Base-by-base conservation (phyloP, 2,329 filamentous ascomycete species). In the Trichoderma hamatum region DNA sequence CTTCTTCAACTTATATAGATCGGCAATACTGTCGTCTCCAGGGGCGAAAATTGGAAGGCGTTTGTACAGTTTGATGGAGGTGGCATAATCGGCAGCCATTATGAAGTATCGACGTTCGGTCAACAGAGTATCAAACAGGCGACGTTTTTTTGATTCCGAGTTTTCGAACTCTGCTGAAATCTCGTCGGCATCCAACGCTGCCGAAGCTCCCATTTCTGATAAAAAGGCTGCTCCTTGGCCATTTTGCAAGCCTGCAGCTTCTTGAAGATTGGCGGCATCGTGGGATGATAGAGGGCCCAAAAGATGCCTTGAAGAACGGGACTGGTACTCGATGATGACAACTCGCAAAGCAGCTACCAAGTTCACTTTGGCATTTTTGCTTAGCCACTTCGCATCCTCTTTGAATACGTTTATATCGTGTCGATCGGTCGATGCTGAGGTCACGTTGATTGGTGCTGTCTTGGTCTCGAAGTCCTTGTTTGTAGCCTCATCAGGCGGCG, bases 381-480 rank as follows among this genome's bases (percentile, higher is more conserved):
- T 94, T 71, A 99, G 83, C 94, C 94, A 98, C 73, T 91, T 78
- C 39, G 93, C 88, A 82, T 98, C 94, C 58, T 88, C 87, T 81
- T 97, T 97, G 78, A 98, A 88, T 75, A 91, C 83, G 49, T 91
- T 89, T 73, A 97, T 84, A 75, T 94, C 88, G 77, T 91, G 92
- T 68, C 87, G 87, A 51, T 87, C 86, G 74, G 87, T 88, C 14
- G 87, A 83, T 5, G 87, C 87, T 21, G 91, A 89, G 1, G 92
- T 88, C 60, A 94, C 88, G 77, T 97, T 91, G 71, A 97, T 96
- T 5, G 94, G 92, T 26, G 94, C 92, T 0, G 92, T 97, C 79
- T 90, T 94, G 24, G 92, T 92, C 70, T 96, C 92, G 76, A 96
- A 96, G 21, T 87, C 86, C 72, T 87, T 84, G 79, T 90, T 92